Percentiles rank a stretch among this genome's conserved stretches.
phyloP scores from a whole-genome alignment of 2,329 filamentous ascomycete genomes.

The Trichothecium sympodiale region DNA sequence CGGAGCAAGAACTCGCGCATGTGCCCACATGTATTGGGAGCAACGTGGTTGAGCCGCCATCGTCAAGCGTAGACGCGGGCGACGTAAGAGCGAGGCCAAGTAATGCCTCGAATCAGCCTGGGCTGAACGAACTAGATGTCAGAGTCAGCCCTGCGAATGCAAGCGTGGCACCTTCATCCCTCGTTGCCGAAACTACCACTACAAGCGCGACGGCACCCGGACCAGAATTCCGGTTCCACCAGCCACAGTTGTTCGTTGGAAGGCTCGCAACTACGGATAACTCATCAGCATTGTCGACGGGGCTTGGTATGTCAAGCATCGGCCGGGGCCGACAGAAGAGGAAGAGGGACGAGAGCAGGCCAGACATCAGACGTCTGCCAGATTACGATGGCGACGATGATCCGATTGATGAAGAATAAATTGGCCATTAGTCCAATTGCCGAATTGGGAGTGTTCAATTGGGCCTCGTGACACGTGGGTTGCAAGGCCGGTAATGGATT shows the following conservation, averaged over 20 bases:
- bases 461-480: background rate
- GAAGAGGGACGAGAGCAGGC: slow-evolving; percentile 14
- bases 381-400: slow-evolving; percentile 17
- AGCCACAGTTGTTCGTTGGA: slow-evolving; percentile 20
- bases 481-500: slow-evolving; percentile 2
- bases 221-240: slow-evolving; percentile 15
- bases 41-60: slow-evolving; percentile 10
- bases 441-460: background rate
- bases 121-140: too few species aligned
- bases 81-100: background rate
- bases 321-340: slow-evolving; percentile 8
- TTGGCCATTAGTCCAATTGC: slow-evolving; percentile 1
- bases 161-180: background rate
- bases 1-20: slow-evolving; percentile 1
- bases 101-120: background rate
- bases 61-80: slow-evolving; percentile 6
- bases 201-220: background rate
- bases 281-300: slow-evolving; percentile 2
- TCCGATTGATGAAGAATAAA: slow-evolving; percentile 18
- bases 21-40: slow-evolving; percentile 2
- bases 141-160: background rate
- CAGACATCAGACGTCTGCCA: slow-evolving; percentile 21
- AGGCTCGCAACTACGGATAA: slow-evolving; percentile 11
- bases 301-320: slow-evolving; percentile 3
- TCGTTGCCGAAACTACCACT: background rate